phyloP scores from a whole-genome alignment of 371 early-diverging fungal genomes.

The Edhazardia aedis region DNA sequence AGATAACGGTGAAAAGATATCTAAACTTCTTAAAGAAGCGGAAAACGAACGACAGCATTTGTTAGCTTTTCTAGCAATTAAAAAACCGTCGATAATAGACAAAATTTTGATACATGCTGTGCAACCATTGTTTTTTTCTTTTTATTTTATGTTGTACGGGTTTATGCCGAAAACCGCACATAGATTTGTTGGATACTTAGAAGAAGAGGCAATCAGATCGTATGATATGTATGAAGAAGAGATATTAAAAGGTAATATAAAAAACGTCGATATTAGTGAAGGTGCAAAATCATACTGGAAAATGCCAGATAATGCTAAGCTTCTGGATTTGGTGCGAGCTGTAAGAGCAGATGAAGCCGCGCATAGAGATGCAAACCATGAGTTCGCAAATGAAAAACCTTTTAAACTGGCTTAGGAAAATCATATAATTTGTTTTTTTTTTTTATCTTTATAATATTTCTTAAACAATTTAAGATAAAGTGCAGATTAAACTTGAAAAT shows the following conservation, averaged over 20 bases:
- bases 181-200: constrained; percentile 52
- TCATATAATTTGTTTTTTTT: no score
- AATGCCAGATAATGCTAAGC: constrained; percentile 54
- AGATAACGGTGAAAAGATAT: constrained; percentile 66
- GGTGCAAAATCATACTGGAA: constrained; percentile 75
- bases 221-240: constrained; percentile 69
- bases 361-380: constrained; percentile 72
- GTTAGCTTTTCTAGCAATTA: constrained; percentile 60
- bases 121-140: constrained; percentile 69
- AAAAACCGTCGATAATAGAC: constrained; percentile 52
- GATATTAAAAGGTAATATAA: constrained; percentile 56
- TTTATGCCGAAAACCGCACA: constrained; percentile 60
- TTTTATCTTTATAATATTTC: no score
- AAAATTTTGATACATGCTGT: constrained; percentile 50
- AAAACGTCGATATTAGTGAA: constrained; percentile 51
- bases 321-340: constrained; percentile 70
- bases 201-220: constrained; percentile 71
- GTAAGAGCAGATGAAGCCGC: constrained; percentile 70
- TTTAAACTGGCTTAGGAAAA: no score
- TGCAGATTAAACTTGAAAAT: no score
- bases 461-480: no score
- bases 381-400: constrained; percentile 15
- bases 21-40: constrained; percentile 62
- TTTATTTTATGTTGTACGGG: constrained; percentile 61
- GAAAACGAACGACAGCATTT: constrained; percentile 66